Evolutionary conservation across 2,329 filamentous ascomycete genomes (phyloP).

Genomic region (Stagonosporopsis chrysanthemi): DNA sequence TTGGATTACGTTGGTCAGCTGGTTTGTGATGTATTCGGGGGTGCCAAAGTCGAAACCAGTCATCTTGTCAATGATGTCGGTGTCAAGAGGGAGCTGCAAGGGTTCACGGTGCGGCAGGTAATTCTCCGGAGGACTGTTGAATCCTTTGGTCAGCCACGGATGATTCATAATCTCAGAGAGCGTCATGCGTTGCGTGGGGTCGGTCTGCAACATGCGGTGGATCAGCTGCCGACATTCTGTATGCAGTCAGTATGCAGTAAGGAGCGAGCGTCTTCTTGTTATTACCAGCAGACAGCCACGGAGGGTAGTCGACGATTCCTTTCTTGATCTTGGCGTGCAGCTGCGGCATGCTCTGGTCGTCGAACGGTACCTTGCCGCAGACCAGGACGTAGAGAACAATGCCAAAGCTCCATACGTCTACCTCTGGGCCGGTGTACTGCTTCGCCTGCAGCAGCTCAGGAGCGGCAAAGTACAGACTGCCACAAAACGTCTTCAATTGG

Average conservation of each 20-base stretch:
- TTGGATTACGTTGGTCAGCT: conserved; percentile 85
- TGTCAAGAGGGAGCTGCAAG: conserved; percentile 82
- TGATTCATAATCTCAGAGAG: conserved; percentile 93
- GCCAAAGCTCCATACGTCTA: conserved; percentile 98
- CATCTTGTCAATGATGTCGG: conserved; percentile 88
- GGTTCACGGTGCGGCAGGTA: conserved; percentile 84
- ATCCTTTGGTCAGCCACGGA: conserved; percentile 95
- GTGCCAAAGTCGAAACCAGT: conserved; percentile 97
- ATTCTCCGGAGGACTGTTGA: conserved; percentile 85
- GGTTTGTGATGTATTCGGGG: conserved; percentile 79
- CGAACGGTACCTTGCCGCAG: conserved; percentile 97
- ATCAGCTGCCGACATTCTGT: conserved; percentile 93
- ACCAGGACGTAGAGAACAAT: conserved; percentile 97
- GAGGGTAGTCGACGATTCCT: conserved; percentile 92
- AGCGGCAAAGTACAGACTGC: conserved; percentile 96
- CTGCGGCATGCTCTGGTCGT: conserved; percentile 98
- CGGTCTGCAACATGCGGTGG: conserved; percentile 93
- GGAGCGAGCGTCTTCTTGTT: conserved; percentile 13
- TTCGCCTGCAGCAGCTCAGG: conserved; percentile 92
- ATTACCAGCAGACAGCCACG: conserved; percentile 88
- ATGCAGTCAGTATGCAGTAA: conserved; percentile 13
- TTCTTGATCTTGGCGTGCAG: conserved; percentile 99
- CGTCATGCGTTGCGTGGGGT: conserved; percentile 84
- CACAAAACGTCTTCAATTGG: conserved; percentile 95
- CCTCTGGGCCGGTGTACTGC: conserved; percentile 94